These are phyloP conservation scores for Collybia sordida DNA, from an alignment of 768 basidiomycete genomes.

Conservation along the genomic window DNA sequence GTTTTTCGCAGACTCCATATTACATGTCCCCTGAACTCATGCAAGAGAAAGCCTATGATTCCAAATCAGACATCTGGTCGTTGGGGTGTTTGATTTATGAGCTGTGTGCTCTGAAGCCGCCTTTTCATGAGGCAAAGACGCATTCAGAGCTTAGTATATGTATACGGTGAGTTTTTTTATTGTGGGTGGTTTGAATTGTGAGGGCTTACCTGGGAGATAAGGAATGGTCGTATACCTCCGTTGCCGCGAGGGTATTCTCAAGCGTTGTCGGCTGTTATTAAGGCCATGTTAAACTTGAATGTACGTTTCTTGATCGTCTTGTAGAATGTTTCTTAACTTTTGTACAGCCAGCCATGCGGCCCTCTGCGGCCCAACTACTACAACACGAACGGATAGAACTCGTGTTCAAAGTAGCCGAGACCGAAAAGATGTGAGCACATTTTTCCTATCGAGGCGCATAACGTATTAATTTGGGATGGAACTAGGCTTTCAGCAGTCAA, in stretches of 20 bases:
- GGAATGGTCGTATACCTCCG: slow-evolving; percentile 89
- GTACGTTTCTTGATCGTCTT: slow-evolving; percentile 37
- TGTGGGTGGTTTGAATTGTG: background rate
- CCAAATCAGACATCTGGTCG: slow-evolving; percentile 98
- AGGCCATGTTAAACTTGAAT: slow-evolving; percentile 84
- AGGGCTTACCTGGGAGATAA: slow-evolving; percentile 20
- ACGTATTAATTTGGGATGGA: background rate
- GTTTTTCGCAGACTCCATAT: slow-evolving; percentile 80
- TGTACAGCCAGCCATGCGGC: slow-evolving; percentile 79
- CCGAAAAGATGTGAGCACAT: slow-evolving; percentile 70
- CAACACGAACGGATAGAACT: slow-evolving; percentile 77
- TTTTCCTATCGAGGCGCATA: background rate
- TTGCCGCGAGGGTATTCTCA: slow-evolving; percentile 83
- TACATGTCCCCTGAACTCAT: slow-evolving; percentile 99
- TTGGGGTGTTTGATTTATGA: slow-evolving; percentile 97
- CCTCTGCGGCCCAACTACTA: slow-evolving; percentile 76
- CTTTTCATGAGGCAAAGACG: slow-evolving; percentile 91
- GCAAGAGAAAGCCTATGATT: slow-evolving; percentile 96
- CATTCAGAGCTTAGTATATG: slow-evolving; percentile 81
- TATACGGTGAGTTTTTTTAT: slow-evolving; percentile 54
- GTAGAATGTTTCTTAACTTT: slow-evolving; percentile 1
- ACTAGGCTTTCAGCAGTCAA: slow-evolving; percentile 66
- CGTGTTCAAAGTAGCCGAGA: slow-evolving; percentile 69
- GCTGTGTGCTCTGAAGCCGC: slow-evolving; percentile 90
- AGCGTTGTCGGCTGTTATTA: slow-evolving; percentile 70